phyloP scores from a whole-genome alignment of 768 basidiomycete genomes.

The Crucibulum laeve region DNA sequence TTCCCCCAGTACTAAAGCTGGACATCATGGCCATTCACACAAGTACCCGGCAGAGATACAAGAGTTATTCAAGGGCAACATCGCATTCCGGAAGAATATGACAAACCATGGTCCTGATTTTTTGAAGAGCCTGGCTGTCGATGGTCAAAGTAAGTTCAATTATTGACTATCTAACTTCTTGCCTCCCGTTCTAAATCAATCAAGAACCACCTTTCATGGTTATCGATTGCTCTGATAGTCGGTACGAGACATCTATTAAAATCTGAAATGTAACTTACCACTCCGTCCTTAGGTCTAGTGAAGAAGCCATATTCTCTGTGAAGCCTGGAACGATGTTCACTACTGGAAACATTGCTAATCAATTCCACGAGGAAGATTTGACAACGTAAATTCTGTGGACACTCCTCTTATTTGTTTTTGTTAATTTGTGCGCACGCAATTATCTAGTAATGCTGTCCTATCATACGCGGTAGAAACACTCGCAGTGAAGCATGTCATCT shows the following conservation, averaged over 20 bases:
- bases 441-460: conserved; percentile 14
- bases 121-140: conserved; percentile 1
- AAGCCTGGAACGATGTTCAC: conserved; percentile 18
- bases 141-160: conserved; percentile 7
- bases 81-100: neutral
- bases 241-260: neutral
- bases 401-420: neutral
- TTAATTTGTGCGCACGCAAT: neutral
- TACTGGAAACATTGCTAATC: conserved; percentile 17
- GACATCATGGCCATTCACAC: too few species aligned
- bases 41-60: neutral
- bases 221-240: conserved; percentile 17
- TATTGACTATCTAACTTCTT: neutral
- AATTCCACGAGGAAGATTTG: conserved; percentile 12
- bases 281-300: conserved; percentile 9
- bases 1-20: too few species aligned
- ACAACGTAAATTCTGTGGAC: conserved; percentile 9
- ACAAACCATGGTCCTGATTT: neutral
- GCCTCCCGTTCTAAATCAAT: neutral
- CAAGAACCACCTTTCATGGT: conserved; percentile 16
- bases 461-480: conserved; percentile 13
- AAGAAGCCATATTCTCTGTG: conserved; percentile 16
- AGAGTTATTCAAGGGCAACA: conserved; percentile 3
- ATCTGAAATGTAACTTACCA: neutral
- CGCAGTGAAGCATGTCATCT: conserved; percentile 15